Percentiles rank a stretch among this genome's conserved stretches.
Evolutionary conservation across 1,139 yeast species (phyloP).

Genomic region (Kurtzmaniella quercitrusa): DNA sequence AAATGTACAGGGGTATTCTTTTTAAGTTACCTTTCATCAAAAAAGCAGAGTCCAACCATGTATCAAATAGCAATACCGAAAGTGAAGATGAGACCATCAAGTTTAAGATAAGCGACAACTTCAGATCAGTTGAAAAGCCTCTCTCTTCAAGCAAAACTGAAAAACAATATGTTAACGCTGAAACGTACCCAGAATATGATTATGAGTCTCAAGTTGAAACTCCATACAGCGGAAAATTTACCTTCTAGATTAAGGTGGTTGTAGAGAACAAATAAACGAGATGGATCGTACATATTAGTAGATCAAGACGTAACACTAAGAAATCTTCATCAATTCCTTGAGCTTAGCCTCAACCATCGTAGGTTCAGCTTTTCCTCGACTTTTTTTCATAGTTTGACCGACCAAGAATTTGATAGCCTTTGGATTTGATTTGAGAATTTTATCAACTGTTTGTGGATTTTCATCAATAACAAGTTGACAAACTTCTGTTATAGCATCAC

Average conservation of each 20-base stretch:
- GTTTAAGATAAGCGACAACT: neutral
- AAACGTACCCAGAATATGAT: neutral
- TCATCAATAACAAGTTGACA: constrained; percentile 50
- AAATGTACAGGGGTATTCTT: constrained; percentile 44
- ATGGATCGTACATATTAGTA: neutral
- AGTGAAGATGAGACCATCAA: neutral
- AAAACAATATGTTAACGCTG: neutral
- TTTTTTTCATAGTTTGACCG: constrained; percentile 79
- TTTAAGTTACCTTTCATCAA: constrained; percentile 8
- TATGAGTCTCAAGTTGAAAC: neutral
- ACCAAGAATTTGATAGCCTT: constrained; percentile 69
- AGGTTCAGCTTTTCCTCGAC: constrained; percentile 65
- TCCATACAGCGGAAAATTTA: neutral
- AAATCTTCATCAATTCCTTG: constrained; percentile 15
- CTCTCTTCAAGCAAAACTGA: no score
- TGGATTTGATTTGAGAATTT: constrained; percentile 55
- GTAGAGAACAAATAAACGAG: neutral
- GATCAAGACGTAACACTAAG: neutral
- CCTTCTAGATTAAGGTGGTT: neutral
- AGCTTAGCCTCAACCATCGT: constrained; percentile 43
- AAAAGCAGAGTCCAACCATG: neutral
- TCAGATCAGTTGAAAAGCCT: neutral
- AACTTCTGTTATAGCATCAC: constrained; percentile 44
- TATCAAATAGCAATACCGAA: neutral
- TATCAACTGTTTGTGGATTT: constrained; percentile 56